Base-by-base conservation (phyloP, 306 rosid genomes). In the Sechiopsis laciniata region DNA sequence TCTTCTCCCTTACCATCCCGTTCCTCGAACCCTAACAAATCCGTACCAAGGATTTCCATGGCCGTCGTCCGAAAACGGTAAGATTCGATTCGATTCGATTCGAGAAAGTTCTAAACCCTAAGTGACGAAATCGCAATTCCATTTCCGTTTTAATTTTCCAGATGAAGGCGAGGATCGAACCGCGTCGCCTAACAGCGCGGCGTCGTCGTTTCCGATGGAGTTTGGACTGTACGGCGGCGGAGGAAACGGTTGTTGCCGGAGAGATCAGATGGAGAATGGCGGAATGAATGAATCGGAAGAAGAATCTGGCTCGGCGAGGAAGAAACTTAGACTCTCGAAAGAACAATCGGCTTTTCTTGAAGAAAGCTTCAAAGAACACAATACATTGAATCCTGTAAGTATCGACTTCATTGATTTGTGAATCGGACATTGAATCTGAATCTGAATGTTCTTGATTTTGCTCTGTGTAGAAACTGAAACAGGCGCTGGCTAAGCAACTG, bases 281-380 rank as follows among this genome's bases (percentile, higher is more conserved):
- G 32, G 1, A 29, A 29, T 29, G 32, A 29, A 29, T 3, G 37
- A 32, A 32, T 32, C 84, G 37, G 6, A 32, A 3, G 37, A 32
- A 3, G 5, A 32, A 32, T 32, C 37, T 5, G 37, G 29, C 29
- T 26, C 29, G 29, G 29, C 29, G 29, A 26, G 29, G 29, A 26
- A 26, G 29, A 26, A 26, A 26, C 29, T 26, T 2, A 1, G 29
- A 26, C 29, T 26, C 29, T 26, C 29, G 29, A 26, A 26, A 26
- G 29, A 26, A 2, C 29, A 26, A 26, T 26, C 29, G 29, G 29
- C 37, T 2, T 81, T 77, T 13, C 81, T 81, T 20, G 84, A 81
- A 77, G 84, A 81, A 58, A 81, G 81, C 55, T 81, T 81, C 60
- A 81, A 81, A 68, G 81, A 77, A 67, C 84, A 81, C 84, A 68